These are phyloP conservation scores for Aspergillus tubingensis DNA, from an alignment of 2,329 filamentous ascomycete species.

Conservation along the genomic window DNA sequence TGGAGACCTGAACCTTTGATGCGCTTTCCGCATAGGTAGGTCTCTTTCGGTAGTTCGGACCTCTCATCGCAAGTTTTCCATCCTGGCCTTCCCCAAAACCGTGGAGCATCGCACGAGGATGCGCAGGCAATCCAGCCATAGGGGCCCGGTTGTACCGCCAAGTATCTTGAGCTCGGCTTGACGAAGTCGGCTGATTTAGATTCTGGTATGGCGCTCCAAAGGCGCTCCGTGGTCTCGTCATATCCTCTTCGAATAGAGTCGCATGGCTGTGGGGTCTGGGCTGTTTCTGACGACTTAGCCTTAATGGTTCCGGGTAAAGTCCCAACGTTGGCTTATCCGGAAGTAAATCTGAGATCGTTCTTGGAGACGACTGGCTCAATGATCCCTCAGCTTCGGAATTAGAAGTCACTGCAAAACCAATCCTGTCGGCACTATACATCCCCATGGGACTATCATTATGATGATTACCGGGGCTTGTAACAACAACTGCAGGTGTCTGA, in stretches of 20 bases:
- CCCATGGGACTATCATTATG: slow-evolving; percentile 6
- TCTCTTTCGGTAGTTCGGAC: slow-evolving; percentile 15
- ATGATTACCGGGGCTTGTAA: slow-evolving; percentile 18
- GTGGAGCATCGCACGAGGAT: slow-evolving; percentile 39
- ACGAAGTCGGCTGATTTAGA: slow-evolving; percentile 4
- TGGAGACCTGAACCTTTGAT: slow-evolving; percentile 11
- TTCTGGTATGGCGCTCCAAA: slow-evolving; percentile 18
- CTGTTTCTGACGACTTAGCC: slow-evolving; percentile 28
- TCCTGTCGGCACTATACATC: slow-evolving; percentile 23
- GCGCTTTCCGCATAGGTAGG: slow-evolving; percentile 15
- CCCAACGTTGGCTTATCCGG: slow-evolving; percentile 37
- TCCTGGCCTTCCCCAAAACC: slow-evolving; percentile 24
- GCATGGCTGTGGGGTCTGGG: slow-evolving; percentile 32
- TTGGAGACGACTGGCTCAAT: slow-evolving; percentile 37
- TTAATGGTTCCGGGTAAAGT: slow-evolving; percentile 43
- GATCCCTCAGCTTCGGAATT: slow-evolving; percentile 31
- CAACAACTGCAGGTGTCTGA: slow-evolving; percentile 23
- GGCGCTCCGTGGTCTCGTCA: slow-evolving; percentile 20
- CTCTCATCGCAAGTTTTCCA: slow-evolving; percentile 13
- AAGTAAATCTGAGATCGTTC: slow-evolving; percentile 41
- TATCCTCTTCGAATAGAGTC: slow-evolving; percentile 44
- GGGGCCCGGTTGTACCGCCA: slow-evolving; percentile 14
- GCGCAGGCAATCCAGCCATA: slow-evolving; percentile 34
- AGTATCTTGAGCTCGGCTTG: slow-evolving; percentile 6
- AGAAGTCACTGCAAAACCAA: slow-evolving; percentile 34